A percentile compares a stretch with the other conserved stretches of the same genome.
Evolutionary conservation across 2,329 filamentous ascomycete species (phyloP).

Genomic region (Pseudocercospora pini-densiflorae): DNA sequence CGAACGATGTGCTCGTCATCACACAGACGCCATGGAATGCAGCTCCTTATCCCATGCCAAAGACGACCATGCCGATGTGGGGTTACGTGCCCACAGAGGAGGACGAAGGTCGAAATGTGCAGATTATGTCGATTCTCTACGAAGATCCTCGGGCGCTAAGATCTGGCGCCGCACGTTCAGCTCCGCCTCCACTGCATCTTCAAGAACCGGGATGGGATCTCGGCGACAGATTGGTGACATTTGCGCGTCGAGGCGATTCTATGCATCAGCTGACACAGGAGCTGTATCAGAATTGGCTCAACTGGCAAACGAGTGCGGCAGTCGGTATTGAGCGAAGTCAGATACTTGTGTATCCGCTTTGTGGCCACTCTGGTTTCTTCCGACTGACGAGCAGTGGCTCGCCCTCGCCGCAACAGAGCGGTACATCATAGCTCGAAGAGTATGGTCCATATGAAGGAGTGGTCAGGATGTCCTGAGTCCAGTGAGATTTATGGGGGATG

Average conservation of each 20-base stretch:
- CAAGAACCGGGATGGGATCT: neutral
- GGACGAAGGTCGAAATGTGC: neutral
- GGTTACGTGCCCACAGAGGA: neutral
- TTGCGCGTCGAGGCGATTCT: neutral
- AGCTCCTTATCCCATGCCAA: neutral
- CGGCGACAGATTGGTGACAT: neutral
- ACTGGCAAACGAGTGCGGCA: neutral
- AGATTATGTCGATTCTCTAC: neutral
- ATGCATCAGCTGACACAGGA: neutral
- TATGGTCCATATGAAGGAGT: too few species aligned
- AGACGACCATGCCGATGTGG: neutral
- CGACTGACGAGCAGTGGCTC: neutral
- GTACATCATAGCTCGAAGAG: too few species aligned
- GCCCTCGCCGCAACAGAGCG: too few species aligned
- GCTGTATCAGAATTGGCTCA: neutral
- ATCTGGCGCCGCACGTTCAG: neutral
- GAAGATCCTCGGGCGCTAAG: neutral
- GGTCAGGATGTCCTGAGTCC: too few species aligned
- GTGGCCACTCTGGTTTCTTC: neutral
- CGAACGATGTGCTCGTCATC: neutral
- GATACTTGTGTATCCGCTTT: neutral
- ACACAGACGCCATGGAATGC: neutral
- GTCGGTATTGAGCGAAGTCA: neutral
- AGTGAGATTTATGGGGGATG: too few species aligned
- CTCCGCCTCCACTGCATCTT: neutral